Conservation (phyloP, 768 basidiomycete species). For the Mycena albidolilacea region DNA sequence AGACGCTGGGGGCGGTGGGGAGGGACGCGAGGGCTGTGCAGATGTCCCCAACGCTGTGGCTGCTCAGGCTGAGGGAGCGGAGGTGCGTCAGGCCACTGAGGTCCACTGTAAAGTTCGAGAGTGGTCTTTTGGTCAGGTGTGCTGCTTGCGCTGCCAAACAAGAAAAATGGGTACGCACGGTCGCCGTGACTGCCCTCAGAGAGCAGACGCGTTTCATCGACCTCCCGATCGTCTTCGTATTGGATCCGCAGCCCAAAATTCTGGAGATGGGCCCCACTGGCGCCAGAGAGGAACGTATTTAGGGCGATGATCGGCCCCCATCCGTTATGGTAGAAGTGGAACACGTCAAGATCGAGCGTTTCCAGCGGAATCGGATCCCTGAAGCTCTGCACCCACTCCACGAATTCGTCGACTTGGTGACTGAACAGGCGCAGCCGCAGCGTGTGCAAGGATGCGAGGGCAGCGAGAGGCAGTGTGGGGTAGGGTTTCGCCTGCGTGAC, state of each 20-base stretch:
- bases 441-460: constrained; percentile 21
- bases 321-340: constrained; percentile 28
- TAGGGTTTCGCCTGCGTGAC: not conserved
- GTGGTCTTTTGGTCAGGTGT: not conserved
- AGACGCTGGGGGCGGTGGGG: not conserved
- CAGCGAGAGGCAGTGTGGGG: not conserved
- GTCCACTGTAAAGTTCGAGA: constrained; percentile 10
- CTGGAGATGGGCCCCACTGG: constrained; percentile 6
- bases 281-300: constrained; percentile 6
- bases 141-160: not conserved
- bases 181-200: constrained; percentile 8
- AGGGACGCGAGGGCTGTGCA: constrained; percentile 2
- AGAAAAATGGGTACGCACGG: not conserved
- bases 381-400: constrained; percentile 12
- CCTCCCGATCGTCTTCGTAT: constrained; percentile 21
- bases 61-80: constrained; percentile 6
- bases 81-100: constrained; percentile 10
- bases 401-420: constrained; percentile 12
- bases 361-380: not conserved
- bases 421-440: constrained; percentile 20
- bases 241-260: constrained; percentile 2
- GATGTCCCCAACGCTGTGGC: constrained; percentile 7
- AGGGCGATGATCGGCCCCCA: constrained; percentile 27
- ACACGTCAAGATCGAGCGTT: constrained; percentile 15
- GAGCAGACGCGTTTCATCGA: not conserved